A percentile compares a stretch with the other conserved stretches of the same genome.
phyloP scores from a whole-genome alignment of 371 early-diverging fungal genomes.

The Zychaea mexicana region DNA sequence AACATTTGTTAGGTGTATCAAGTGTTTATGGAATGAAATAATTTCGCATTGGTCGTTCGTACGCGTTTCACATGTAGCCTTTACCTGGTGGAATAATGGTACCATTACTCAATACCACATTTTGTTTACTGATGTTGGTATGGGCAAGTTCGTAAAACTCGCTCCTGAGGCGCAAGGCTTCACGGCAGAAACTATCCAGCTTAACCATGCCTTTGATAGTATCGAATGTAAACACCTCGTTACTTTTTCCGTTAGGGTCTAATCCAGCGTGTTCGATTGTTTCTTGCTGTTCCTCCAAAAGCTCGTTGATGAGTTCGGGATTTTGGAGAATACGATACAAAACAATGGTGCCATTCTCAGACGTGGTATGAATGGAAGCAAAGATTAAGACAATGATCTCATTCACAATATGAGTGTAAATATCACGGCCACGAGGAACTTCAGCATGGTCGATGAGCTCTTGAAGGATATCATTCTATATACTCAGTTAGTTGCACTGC shows the following conservation, averaged over 20 bases:
- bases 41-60: background rate
- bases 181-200: conserved; percentile 56
- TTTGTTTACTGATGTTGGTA: conserved; percentile 20
- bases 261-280: conserved; percentile 16
- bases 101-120: conserved; percentile 39
- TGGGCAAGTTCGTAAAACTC: conserved; percentile 31
- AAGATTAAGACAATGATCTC: conserved; percentile 31
- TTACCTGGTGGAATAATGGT: conserved; percentile 41
- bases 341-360: conserved; percentile 32
- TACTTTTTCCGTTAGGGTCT: conserved; percentile 10
- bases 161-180: conserved; percentile 34
- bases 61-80: background rate
- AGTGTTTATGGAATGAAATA: background rate
- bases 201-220: conserved; percentile 40
- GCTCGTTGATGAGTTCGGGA: conserved; percentile 40
- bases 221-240: conserved; percentile 21
- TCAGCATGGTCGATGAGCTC: conserved; percentile 17
- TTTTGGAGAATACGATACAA: conserved; percentile 42
- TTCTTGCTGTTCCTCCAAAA: conserved; percentile 46
- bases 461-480: conserved; percentile 26
- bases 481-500: background rate
- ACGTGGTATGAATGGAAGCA: conserved; percentile 45
- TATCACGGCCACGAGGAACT: background rate
- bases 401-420: conserved; percentile 5
- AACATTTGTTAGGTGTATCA: background rate